Percentiles rank a stretch among this genome's conserved stretches.
These are phyloP conservation scores for Musa beccarii DNA, from an alignment of 176 grass and related monocot genomes.

Conservation along the genomic window DNA sequence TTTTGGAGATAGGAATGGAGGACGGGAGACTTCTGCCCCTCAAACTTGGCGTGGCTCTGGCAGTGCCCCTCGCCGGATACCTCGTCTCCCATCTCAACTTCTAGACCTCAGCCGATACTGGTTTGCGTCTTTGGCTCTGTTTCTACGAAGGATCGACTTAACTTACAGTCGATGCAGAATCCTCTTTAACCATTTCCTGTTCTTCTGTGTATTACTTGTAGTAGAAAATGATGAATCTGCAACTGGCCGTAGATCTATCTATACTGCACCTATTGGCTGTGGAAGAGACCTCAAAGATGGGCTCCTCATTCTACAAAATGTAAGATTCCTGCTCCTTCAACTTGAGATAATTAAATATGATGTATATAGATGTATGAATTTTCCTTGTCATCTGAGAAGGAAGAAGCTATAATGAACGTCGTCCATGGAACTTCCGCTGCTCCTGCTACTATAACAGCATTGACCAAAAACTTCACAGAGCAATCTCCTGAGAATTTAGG, in stretches of 20 bases:
- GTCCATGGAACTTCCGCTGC: conserved; percentile 22
- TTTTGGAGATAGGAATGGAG: background rate
- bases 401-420: conserved; percentile 19
- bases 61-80: conserved; percentile 10
- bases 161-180: background rate
- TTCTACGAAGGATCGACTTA: background rate
- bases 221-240: background rate
- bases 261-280: background rate
- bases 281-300: background rate
- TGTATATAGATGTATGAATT: background rate
- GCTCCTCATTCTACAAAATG: conserved; percentile 5
- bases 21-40: background rate
- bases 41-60: background rate
- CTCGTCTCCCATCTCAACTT: background rate
- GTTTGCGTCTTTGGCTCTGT: background rate
- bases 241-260: background rate
- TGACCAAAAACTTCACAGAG: background rate
- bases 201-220: background rate
- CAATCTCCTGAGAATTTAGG: background rate
- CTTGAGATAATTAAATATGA: background rate
- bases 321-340: background rate
- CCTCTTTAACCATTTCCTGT: background rate
- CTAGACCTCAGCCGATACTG: background rate
- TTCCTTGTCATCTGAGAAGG: conserved; percentile 9
- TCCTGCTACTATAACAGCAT: conserved; percentile 3